Conservation (phyloP, 1,139 yeast species). For the Kurtzmaniella quercitrusa region DNA sequence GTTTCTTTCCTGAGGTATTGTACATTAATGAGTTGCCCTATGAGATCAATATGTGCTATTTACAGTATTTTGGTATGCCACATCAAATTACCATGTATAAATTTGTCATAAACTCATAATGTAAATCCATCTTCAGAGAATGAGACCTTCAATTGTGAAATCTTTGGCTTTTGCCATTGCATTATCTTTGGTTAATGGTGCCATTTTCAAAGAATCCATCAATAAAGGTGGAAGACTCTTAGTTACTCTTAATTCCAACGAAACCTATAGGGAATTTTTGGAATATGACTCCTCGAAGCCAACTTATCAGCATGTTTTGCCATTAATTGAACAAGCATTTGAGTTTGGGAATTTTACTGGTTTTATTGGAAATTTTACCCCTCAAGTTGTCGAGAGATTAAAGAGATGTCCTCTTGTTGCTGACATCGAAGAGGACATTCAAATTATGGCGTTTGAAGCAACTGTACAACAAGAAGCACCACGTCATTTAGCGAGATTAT, state of each 20-base stretch:
- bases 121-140: neutral
- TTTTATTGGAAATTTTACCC: conserved; percentile 55
- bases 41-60: too few species aligned
- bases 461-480: conserved; percentile 49
- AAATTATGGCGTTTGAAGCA: conserved; percentile 42
- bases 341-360: conserved; percentile 64
- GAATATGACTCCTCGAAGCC: conserved; percentile 32
- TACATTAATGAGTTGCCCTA: too few species aligned
- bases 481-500: conserved; percentile 62
- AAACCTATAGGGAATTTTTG: conserved; percentile 36
- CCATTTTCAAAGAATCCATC: neutral
- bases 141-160: neutral
- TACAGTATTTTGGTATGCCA: too few species aligned
- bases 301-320: conserved; percentile 31
- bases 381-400: conserved; percentile 43
- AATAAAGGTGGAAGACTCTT: conserved; percentile 12
- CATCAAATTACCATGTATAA: too few species aligned
- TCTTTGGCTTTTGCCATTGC: neutral
- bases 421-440: conserved; percentile 56
- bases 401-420: conserved; percentile 47
- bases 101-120: neutral
- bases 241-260: conserved; percentile 23
- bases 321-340: conserved; percentile 41
- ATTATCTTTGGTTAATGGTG: neutral
- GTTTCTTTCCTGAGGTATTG: neutral